A percentile compares a stretch with the other conserved stretches of the same genome.
phyloP scores from a whole-genome alignment of 2,329 filamentous ascomycete genomes.

The Chaetomium sp. region DNA sequence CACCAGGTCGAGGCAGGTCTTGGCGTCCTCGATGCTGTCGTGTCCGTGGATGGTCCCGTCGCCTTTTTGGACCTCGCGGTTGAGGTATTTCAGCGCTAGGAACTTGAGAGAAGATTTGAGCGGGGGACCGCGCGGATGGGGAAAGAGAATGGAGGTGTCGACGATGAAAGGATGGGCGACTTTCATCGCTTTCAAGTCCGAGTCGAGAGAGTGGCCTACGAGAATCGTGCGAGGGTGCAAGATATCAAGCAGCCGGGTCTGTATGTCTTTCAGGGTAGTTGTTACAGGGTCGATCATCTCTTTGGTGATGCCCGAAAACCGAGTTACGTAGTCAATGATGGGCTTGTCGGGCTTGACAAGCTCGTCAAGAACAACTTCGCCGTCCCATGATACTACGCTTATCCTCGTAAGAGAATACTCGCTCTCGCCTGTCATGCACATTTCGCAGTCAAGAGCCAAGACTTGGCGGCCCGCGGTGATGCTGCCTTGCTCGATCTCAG shows the following conservation, averaged over 20 bases:
- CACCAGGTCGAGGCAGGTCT: conserved; percentile 86
- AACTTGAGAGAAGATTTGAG: conserved; percentile 90
- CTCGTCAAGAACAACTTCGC: conserved; percentile 79
- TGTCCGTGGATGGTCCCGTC: conserved; percentile 69
- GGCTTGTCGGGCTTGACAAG: conserved; percentile 86
- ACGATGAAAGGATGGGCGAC: conserved; percentile 91
- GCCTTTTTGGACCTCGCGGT: conserved; percentile 83
- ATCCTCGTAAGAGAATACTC: conserved; percentile 85
- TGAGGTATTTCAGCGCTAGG: conserved; percentile 82
- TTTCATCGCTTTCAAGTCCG: conserved; percentile 79
- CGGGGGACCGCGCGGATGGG: conserved; percentile 85
- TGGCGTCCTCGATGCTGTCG: conserved; percentile 90
- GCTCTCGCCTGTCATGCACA: conserved; percentile 84
- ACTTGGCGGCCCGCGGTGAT: conserved; percentile 79
- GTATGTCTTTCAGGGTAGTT: conserved; percentile 81
- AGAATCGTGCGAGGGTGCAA: conserved; percentile 74
- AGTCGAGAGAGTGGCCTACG: conserved; percentile 79
- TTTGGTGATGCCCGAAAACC: conserved; percentile 88
- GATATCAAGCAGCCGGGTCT: conserved; percentile 71
- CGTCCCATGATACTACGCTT: conserved; percentile 85
- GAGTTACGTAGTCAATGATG: conserved; percentile 92
- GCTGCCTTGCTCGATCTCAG: conserved; percentile 76
- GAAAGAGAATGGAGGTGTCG: conserved; percentile 87
- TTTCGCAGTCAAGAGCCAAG: conserved; percentile 90
- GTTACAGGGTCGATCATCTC: conserved; percentile 80